Percentiles rank a stretch among this genome's conserved stretches.
These are phyloP conservation scores for Hirschioporus abietinus DNA, from an alignment of 768 basidiomycete species.

Conservation along the genomic window DNA sequence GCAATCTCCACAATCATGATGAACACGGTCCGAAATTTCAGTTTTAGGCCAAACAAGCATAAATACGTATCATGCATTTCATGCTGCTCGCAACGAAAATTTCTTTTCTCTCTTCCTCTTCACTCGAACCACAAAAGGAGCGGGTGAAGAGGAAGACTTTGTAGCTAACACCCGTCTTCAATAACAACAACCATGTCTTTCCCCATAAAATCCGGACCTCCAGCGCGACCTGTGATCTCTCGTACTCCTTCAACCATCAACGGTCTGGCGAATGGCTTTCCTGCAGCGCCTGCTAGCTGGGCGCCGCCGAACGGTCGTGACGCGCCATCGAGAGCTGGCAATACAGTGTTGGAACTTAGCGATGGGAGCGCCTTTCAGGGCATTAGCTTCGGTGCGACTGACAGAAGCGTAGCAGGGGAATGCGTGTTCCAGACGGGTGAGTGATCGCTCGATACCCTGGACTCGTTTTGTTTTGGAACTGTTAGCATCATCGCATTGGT, in stretches of 20 bases:
- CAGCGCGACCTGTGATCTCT: not conserved
- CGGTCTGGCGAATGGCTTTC: conserved; percentile 5
- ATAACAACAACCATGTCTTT: conserved; percentile 2
- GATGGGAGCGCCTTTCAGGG: conserved; percentile 89
- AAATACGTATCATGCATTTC: not conserved
- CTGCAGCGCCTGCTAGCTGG: conserved; percentile 4
- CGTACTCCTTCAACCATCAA: conserved; percentile 4
- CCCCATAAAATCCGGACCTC: not conserved
- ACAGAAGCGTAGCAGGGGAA: conserved; percentile 91
- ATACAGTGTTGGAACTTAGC: conserved; percentile 80
- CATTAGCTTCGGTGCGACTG: conserved; percentile 88
- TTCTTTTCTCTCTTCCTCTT: conserved; percentile 15
- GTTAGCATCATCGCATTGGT: not conserved
- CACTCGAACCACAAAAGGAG: conserved; percentile 9
- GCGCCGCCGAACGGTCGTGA: conserved; percentile 6
- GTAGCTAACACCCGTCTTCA: not conserved
- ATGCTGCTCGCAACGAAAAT: not conserved
- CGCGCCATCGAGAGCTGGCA: conserved; percentile 21
- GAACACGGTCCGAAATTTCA: too few relatives aligned
- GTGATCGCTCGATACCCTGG: conserved; percentile 21
- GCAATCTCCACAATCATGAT: too few relatives aligned
- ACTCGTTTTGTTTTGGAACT: not conserved
- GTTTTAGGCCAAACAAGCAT: not conserved
- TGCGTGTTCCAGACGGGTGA: conserved; percentile 99
- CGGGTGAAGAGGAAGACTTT: conserved; percentile 15